Base-by-base conservation (phyloP, 805 yeast species). In the Saccharomycodes ludwigii region DNA sequence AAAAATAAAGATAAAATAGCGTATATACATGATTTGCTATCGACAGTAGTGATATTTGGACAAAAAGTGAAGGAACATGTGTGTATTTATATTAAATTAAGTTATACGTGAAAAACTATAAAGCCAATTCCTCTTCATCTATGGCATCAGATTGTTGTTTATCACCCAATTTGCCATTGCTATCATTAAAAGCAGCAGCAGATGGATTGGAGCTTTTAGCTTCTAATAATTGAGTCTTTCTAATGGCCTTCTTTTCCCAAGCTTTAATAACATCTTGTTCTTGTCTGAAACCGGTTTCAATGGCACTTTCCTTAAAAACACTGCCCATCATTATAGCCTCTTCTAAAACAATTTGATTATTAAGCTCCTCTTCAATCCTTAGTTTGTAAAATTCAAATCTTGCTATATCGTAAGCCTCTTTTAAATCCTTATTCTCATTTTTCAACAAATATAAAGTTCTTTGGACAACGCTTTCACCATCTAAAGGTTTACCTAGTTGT, bases 291-390 rank as follows among this genome's bases (percentile, higher is more conserved):
- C 91, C 93, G 47, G 65, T 63, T 32, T 78, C 80, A 37, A 84
- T 55, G 39, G 73, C 58, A 21, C 81, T 61, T 23, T 68, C 61
- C 24, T 72, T 71, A 54, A 65, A 82, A 6, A 76, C 69, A 1
- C 93, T 78, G 14, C 97, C 96, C 50, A 64, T 73, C 94, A 91
- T 77, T 35, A 64, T 65, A 6, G 84, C 71, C 54, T 91, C 95
- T 65, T 91, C 98, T 38, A 65, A 66, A 4, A 82, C 70, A 2
- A 88, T 65, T 50, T 71, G 69, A 48, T 64, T 60, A 51, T 77
- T 83, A 3, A 82, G 63, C 46, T 86, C 95, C 48, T 81, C 79
- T 37, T 78, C 73, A 66, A 85, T 82, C 50, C 95, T 73, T 37
- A 83, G 63, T 43, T 79, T 68, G 54, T 91, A 91, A 52, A 83